Evolutionary conservation across 2,329 filamentous ascomycete species (phyloP).

Genomic region (Lachnellula arida): DNA sequence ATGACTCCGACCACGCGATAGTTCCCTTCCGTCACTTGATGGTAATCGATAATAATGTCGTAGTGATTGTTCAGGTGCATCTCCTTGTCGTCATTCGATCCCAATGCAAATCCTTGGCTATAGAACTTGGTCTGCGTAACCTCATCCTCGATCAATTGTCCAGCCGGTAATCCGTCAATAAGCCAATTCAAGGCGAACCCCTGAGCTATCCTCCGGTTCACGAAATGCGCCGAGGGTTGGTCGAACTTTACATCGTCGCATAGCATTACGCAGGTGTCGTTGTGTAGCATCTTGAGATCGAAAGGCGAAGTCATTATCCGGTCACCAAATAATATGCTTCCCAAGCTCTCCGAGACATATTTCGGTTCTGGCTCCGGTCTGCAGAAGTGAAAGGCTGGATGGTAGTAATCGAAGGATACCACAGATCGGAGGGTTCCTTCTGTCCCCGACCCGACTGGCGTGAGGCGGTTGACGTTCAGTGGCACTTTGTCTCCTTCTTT

Average conservation of each 20-base stretch:
- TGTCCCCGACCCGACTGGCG: constrained; percentile 70
- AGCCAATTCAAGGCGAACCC: constrained; percentile 95
- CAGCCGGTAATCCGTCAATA: constrained; percentile 88
- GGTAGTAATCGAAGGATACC: constrained; percentile 95
- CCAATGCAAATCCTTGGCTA: constrained; percentile 84
- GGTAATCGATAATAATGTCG: constrained; percentile 89
- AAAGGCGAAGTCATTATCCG: constrained; percentile 96
- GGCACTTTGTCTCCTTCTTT: constrained; percentile 73
- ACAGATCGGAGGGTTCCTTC: constrained; percentile 87
- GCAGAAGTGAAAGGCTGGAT: constrained; percentile 84
- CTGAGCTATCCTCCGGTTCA: constrained; percentile 76
- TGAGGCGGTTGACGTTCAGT: constrained; percentile 88
- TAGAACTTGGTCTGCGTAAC: constrained; percentile 77
- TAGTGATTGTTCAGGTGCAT: constrained; percentile 86
- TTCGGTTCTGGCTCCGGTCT: constrained; percentile 70
- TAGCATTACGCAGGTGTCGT: constrained; percentile 81
- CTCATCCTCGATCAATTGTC: constrained; percentile 73
- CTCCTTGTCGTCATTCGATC: constrained; percentile 52
- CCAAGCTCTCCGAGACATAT: constrained; percentile 80
- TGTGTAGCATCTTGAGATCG: constrained; percentile 77
- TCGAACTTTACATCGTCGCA: constrained; percentile 66
- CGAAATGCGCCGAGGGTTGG: constrained; percentile 65
- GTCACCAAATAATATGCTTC: constrained; percentile 96
- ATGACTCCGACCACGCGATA: constrained; percentile 89
- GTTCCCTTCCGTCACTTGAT: constrained; percentile 66